Percentiles rank a stretch among this genome's conserved stretches.
Conservation (phyloP, 2,329 filamentous ascomycete genomes). For the Fusarium solani-melongenae region DNA sequence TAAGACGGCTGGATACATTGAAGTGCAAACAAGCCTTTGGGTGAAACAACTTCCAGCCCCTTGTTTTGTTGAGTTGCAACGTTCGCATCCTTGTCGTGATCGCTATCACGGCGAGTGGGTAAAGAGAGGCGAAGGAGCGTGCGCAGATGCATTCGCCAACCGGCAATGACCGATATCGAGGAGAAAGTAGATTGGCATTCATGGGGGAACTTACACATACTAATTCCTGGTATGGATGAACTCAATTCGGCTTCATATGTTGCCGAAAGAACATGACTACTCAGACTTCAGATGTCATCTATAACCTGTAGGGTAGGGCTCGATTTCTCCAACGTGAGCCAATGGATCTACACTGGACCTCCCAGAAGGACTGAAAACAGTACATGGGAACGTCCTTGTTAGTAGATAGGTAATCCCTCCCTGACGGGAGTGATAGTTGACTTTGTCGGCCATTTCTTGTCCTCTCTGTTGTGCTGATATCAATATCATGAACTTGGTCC, state of each 20-base stretch:
- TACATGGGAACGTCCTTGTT: neutral
- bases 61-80: neutral
- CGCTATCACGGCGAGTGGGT: neutral
- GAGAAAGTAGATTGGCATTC: neutral
- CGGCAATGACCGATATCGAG: neutral
- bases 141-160: neutral
- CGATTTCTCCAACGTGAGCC: neutral
- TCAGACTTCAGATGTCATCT: neutral
- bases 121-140: neutral
- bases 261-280: neutral
- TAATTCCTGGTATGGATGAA: no score
- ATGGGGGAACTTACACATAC: rapidly evolving
- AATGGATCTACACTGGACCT: neutral
- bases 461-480: neutral
- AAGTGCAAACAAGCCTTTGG: neutral
- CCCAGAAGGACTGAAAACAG: neutral
- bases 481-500: neutral
- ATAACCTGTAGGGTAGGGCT: neutral
- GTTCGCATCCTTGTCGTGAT: neutral
- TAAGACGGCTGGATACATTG: neutral
- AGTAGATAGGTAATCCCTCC: neutral
- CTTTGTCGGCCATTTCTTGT: neutral
- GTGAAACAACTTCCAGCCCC: neutral
- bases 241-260: neutral
- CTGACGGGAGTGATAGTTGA: neutral